A percentile compares a stretch with the other conserved stretches of the same genome.
Conservation (phyloP, 2,329 filamentous ascomycete genomes). For the Botrytis aclada region DNA sequence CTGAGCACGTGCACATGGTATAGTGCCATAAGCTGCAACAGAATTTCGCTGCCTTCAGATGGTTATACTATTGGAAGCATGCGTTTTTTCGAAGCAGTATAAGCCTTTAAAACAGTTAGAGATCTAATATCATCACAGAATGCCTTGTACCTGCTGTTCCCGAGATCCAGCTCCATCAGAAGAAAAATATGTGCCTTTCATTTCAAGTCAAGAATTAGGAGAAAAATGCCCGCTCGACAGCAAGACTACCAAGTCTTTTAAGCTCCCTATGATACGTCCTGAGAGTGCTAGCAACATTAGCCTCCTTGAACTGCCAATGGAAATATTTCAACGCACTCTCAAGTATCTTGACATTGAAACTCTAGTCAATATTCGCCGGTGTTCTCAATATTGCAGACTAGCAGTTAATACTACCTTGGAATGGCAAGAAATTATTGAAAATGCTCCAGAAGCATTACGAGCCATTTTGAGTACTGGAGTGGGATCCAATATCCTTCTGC, state of each 20-base stretch:
- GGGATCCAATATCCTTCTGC: neutral
- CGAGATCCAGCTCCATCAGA: neutral
- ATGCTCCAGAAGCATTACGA: constrained; percentile 3
- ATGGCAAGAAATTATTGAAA: neutral
- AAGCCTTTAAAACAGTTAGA: neutral
- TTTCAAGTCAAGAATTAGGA: neutral
- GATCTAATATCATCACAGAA: neutral
- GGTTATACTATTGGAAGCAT: fast-evolving
- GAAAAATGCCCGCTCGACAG: neutral
- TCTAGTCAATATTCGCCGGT: neutral
- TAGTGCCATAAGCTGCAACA: neutral
- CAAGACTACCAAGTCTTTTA: neutral
- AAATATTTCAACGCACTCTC: constrained; percentile 1
- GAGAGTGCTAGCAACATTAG: neutral
- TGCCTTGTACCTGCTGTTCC: neutral
- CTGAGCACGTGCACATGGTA: neutral
- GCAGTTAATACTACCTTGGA: neutral
- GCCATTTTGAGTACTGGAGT: neutral
- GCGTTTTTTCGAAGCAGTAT: no score
- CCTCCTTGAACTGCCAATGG: neutral
- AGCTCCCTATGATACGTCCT: neutral
- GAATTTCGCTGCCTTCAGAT: no score
- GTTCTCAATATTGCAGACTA: neutral
- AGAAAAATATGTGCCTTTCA: neutral
- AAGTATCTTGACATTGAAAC: constrained; percentile 2